Conservation (phyloP, 1,284 basidiomycete species). For the Ganoderma boninense region DNA sequence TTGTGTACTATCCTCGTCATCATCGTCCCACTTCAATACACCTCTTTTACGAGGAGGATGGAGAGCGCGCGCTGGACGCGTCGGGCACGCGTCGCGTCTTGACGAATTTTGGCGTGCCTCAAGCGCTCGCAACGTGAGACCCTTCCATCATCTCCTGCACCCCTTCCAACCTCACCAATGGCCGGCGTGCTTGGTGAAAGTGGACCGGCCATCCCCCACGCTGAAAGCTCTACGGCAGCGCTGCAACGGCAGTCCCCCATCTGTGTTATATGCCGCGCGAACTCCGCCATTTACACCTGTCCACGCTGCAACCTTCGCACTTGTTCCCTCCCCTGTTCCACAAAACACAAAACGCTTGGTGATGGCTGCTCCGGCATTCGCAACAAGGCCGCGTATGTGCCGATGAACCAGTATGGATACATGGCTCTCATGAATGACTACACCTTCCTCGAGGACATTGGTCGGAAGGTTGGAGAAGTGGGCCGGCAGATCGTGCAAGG, state of each 20-base stretch:
- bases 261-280: constrained; percentile 59
- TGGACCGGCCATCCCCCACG: constrained; percentile 3
- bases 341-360: constrained; percentile 69
- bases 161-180: constrained; percentile 9
- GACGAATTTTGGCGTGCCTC: constrained; percentile 9
- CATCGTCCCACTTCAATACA: not conserved
- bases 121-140: constrained; percentile 2
- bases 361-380: constrained; percentile 76
- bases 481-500: constrained; percentile 73
- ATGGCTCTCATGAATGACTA: constrained; percentile 89
- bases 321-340: constrained; percentile 79
- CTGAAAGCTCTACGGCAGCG: constrained; percentile 28
- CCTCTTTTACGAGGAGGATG: not conserved
- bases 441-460: constrained; percentile 82
- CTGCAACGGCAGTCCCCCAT: constrained; percentile 33
- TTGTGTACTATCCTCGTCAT: not conserved
- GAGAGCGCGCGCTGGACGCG: constrained; percentile 6
- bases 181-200: not conserved
- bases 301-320: constrained; percentile 76
- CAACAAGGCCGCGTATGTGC: constrained; percentile 77
- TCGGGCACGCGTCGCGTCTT: constrained; percentile 5
- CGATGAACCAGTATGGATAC: constrained; percentile 84
- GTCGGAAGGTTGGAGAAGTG: constrained; percentile 74
- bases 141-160: not conserved
- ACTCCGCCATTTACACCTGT: constrained; percentile 78